Evolutionary conservation across 2,329 filamentous ascomycete genomes (phyloP).

Genomic region (Calonectria montana): DNA sequence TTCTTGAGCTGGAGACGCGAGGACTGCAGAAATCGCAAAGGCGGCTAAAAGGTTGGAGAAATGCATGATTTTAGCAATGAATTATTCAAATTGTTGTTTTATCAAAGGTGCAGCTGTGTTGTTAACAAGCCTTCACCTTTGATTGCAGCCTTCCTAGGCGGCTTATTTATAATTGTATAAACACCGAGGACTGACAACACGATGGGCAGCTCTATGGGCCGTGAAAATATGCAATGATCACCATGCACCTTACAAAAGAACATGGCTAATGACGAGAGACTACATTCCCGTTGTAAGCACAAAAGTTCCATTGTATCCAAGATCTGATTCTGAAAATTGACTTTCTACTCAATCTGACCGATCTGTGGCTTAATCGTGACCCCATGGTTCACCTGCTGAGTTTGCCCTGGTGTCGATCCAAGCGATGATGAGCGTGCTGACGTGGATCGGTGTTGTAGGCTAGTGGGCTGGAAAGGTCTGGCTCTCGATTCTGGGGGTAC

Average conservation of each 20-base stretch:
- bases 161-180: neutral
- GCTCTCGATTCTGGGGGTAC: neutral
- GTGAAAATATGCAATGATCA: neutral
- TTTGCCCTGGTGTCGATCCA: neutral
- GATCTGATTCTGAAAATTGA: neutral
- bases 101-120: neutral
- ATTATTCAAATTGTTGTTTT: neutral
- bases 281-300: neutral
- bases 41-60: neutral
- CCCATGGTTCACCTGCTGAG: neutral
- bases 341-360: neutral
- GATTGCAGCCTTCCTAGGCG: neutral
- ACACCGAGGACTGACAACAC: neutral
- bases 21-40: neutral
- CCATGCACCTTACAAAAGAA: neutral
- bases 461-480: no score
- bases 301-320: neutral
- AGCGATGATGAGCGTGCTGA: neutral
- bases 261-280: neutral
- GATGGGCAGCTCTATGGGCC: neutral
- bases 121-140: neutral
- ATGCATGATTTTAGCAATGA: neutral
- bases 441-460: neutral
- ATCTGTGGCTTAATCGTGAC: neutral
- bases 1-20: neutral